Evolutionary conservation across 805 yeast species (phyloP), one percentile per base, ranked within the genome.

Genomic region (Starmerella floricola): DNA sequence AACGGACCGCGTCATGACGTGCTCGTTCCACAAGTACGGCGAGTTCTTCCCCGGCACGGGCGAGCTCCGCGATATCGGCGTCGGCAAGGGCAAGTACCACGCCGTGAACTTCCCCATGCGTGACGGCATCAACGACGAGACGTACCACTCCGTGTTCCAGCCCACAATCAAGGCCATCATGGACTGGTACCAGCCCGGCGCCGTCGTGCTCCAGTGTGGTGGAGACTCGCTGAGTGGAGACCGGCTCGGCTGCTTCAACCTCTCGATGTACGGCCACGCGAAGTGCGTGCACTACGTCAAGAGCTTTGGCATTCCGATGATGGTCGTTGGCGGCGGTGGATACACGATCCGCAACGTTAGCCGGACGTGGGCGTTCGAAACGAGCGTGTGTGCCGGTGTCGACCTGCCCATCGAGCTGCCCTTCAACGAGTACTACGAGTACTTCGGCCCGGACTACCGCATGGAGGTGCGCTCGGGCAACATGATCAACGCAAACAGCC

Each of bases 1-100:
- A 15, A 83, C 95, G 2, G 97, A 87, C 61, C 67, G 97, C 46
- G 97, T 87, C 35, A 86, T 87, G 95, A 87, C 96, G 1, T 87
- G 87, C 52, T 80, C 93, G 10, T 87, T 87, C 69, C 97, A 87
- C 68, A 88, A 86, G 63, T 88, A 79, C 61, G 97, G 97, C 17
- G 91, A 85, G 61, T 88, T 85, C 59, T 88, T 88, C 71, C 98
- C 98, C 2, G 96, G 95, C 12, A 88, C 98, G 0, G 98, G 98
- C 20, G 82, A 83, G 52, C 72, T 86, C 38, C 83, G 87, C 54
- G 98, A 88, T 56, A 69, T 67, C 18, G 98, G 98, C 30, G 69
- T 87, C 15, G 94, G 93, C 8, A 77, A 74, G 54, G 98, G 98
- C 23, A 80, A 81, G 50, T 73, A 88, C 62, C 85, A 79, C 59